These are phyloP conservation scores for Dissophora globulifera DNA, from an alignment of 192 early-diverging fungal species.

Conservation along the genomic window DNA sequence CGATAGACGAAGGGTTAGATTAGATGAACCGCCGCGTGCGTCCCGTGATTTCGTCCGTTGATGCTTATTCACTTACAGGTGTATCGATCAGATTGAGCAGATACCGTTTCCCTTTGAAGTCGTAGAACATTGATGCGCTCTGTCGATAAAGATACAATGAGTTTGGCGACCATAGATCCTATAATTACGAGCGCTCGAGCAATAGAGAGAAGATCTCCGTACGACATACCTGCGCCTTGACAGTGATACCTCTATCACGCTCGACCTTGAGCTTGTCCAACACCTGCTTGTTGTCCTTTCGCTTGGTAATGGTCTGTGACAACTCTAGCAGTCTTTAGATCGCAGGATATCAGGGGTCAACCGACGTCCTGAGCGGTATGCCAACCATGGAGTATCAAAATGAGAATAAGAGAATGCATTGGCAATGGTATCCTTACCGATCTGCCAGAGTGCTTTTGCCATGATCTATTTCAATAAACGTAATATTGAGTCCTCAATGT, in stretches of 20 bases:
- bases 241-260: conserved; percentile 95
- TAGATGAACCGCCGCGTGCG: too few relatives aligned
- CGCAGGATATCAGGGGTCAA: too few relatives aligned
- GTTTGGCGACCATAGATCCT: too few relatives aligned
- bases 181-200: too few relatives aligned
- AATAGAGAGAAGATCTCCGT: too few relatives aligned
- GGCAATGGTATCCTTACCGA: conserved; percentile 42
- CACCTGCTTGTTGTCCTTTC: conserved; percentile 85
- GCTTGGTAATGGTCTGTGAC: conserved; percentile 83
- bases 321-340: conserved; percentile 82
- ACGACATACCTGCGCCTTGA: conserved; percentile 87
- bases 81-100: conserved; percentile 97
- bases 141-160: conserved; percentile 14
- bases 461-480: too few relatives aligned
- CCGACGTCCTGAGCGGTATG: too few relatives aligned
- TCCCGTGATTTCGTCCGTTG: too few relatives aligned
- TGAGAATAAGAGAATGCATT: too few relatives aligned
- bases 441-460: conserved; percentile 95
- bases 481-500: too few relatives aligned
- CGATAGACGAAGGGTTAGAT: too few relatives aligned
- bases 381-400: too few relatives aligned
- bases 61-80: conserved; percentile 63
- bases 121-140: conserved; percentile 95
- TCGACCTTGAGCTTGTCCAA: conserved; percentile 97
- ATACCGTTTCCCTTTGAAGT: conserved; percentile 81